Base-by-base conservation (phyloP, 2,329 filamentous ascomycete species). In the Juglanconis sp. region DNA sequence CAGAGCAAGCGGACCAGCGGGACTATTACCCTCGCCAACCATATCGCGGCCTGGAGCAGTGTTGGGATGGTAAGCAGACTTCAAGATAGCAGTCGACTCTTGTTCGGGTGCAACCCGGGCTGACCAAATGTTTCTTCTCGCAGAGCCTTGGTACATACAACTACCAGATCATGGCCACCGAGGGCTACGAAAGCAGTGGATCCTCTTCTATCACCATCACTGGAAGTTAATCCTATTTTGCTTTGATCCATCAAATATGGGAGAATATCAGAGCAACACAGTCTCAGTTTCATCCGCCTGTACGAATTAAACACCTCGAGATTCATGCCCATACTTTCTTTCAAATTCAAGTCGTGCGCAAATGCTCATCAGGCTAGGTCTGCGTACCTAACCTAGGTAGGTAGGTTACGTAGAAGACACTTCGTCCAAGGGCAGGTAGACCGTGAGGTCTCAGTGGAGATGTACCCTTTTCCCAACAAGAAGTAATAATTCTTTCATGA, bases 111-210 rank as follows among this genome's bases (percentile, higher is more conserved):
- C 31, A 36, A 10, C 38, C 30, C 17, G 40, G 32, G 40, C n/a
- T 32, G 10, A n/a, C 32, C 15, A 40, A 1, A 10, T 32, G 2
- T 30, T 15, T n/a, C 47, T 15, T 13, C 11, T 0, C 36, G 10
- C 35, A 56, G 67, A 73, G 69, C 50, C 63, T 80, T 13, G 78
- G 78, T 2, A 70, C 66, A 34, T 73, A 74, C 64, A 70, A 80
- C 67, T 80, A 80, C 67, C 74, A 76, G 73, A 79, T 81, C 62
- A 67, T 78, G n/a, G 77, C 77, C 7, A 77, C 74, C 4, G 77
- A 79, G 66, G 60, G 60, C 24, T 63, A 79, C 65, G 68, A 74
- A 56, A 77, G 75, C 68, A 74, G 68, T 60, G 77, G 77, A 9
- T 57, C 53, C 36, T 59, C 60, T 31, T 59, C 58, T 36, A 57